These are phyloP conservation scores for Phylloporus arenicola DNA, from an alignment of 768 basidiomycete species.

Conservation along the genomic window DNA sequence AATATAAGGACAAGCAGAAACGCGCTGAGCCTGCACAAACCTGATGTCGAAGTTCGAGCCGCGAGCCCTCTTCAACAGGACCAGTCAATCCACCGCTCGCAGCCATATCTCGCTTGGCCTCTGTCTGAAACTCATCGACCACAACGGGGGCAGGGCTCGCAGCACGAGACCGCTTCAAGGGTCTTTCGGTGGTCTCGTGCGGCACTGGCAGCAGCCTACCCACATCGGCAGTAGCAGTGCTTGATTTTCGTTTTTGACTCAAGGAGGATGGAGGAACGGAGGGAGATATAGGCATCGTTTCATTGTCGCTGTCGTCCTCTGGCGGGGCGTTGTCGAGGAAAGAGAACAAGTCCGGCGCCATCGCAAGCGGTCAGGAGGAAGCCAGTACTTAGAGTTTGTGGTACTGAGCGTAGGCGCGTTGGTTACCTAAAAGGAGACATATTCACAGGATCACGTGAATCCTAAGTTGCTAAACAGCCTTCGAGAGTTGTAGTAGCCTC, in stretches of 20 bases:
- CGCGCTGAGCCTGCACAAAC: slow-evolving; percentile 22
- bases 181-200: slow-evolving; percentile 29
- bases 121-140: slow-evolving; percentile 91
- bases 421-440: neutral
- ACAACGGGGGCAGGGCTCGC: slow-evolving; percentile 67
- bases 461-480: neutral
- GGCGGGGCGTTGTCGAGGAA: slow-evolving; percentile 22
- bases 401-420: neutral
- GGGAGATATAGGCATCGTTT: neutral
- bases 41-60: slow-evolving; percentile 78
- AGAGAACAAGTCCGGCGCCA: slow-evolving; percentile 30
- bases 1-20: slow-evolving; percentile 2
- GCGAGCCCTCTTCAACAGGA: slow-evolving; percentile 57
- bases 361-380: slow-evolving; percentile 2
- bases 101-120: slow-evolving; percentile 87
- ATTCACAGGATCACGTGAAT: neutral
- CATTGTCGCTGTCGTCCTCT: slow-evolving; percentile 27
- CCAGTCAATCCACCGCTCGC: slow-evolving; percentile 85
- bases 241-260: slow-evolving; percentile 25
- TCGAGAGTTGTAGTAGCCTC: too few species aligned
- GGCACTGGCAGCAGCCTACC: slow-evolving; percentile 5
- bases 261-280: neutral
- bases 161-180: slow-evolving; percentile 55
- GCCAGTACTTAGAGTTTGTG: too few species aligned
- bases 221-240: slow-evolving; percentile 4